Percentiles rank a stretch among this genome's conserved stretches.
Conservation (phyloP, 139 green algal genomes). For the Choricystis sp. region DNA sequence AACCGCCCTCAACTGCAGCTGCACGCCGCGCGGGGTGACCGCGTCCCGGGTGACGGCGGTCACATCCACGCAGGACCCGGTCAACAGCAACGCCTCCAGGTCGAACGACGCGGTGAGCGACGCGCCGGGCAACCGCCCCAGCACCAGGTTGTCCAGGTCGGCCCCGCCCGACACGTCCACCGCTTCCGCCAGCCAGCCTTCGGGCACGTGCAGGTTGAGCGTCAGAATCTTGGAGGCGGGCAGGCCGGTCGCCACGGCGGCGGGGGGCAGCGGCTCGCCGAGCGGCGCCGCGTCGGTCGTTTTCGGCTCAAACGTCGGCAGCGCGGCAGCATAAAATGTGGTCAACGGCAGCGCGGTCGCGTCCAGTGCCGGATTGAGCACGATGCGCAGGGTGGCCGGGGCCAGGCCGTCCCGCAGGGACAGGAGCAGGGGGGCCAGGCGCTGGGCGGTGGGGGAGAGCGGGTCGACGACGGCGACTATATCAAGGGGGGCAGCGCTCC, state of each 20-base stretch:
- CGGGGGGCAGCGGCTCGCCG: slow-evolving; percentile 7
- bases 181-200: slow-evolving; percentile 82
- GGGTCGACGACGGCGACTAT: slow-evolving; percentile 51
- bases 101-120: slow-evolving; percentile 43
- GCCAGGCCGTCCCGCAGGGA: slow-evolving; percentile 19
- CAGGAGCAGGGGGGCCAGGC: slow-evolving; percentile 25
- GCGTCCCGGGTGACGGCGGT: slow-evolving; percentile 17
- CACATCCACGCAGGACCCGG: slow-evolving; percentile 58
- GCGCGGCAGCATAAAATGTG: slow-evolving; percentile 68
- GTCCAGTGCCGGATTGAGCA: slow-evolving; percentile 43
- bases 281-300: background rate
- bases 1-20: slow-evolving; percentile 64
- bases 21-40: slow-evolving; percentile 66
- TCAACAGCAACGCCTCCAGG: slow-evolving; percentile 87
- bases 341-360: slow-evolving; percentile 73
- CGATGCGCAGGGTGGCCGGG: slow-evolving; percentile 7
- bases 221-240: slow-evolving; percentile 60
- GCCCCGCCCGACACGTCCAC: slow-evolving; percentile 20
- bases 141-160: slow-evolving; percentile 86
- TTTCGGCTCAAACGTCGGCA: slow-evolving; percentile 13
- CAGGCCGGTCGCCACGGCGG: slow-evolving; percentile 37
- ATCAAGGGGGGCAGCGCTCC: slow-evolving; percentile 8
- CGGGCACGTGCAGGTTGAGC: slow-evolving; percentile 78
- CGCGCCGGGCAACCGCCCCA: slow-evolving; percentile 28
- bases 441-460: slow-evolving; percentile 26